Evolutionary conservation across 2,329 filamentous ascomycete species (phyloP).

Genomic region (Pseudogymnoascus sp.): DNA sequence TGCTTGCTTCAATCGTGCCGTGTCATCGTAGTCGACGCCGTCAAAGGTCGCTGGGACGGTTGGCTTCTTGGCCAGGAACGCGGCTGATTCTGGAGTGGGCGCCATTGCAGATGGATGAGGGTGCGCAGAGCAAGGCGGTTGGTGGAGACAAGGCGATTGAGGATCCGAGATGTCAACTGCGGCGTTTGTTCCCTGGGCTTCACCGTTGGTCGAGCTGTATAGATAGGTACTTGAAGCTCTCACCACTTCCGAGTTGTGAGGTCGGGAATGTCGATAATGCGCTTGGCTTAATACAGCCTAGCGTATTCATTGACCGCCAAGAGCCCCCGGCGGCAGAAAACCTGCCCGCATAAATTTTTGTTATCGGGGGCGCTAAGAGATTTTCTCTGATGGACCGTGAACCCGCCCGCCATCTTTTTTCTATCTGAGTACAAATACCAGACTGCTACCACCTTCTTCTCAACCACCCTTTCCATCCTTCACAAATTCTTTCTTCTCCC

Average conservation of each 20-base stretch:
- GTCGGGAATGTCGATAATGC: neutral
- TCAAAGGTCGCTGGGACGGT: conserved; percentile 75
- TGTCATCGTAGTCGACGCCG: conserved; percentile 80
- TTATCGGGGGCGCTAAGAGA: conserved; percentile 5
- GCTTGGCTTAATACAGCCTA: neutral
- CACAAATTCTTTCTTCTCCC: conserved; percentile 4
- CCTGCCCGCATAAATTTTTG: conserved; percentile 6
- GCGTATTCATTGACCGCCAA: neutral
- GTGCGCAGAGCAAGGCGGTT: neutral
- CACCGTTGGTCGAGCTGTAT: neutral
- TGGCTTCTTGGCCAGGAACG: conserved; percentile 78
- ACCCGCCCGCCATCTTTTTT: conserved; percentile 16
- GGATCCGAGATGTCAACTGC: neutral
- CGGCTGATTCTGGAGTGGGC: conserved; percentile 75
- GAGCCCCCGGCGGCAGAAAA: neutral
- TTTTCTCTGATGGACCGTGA: conserved; percentile 4
- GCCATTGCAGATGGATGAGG: conserved; percentile 35
- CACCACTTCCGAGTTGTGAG: conserved; percentile 7
- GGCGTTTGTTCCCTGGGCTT: neutral
- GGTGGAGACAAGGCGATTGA: neutral
- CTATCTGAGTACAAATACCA: conserved; percentile 11
- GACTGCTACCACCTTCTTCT: conserved; percentile 12
- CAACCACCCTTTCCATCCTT: conserved; percentile 11
- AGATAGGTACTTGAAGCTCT: conserved; percentile 2
- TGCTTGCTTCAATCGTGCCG: conserved; percentile 68